Base-by-base conservation (phyloP, 2,329 filamentous ascomycete species). In the Ophiocordyceps camponoti-floridani region DNA sequence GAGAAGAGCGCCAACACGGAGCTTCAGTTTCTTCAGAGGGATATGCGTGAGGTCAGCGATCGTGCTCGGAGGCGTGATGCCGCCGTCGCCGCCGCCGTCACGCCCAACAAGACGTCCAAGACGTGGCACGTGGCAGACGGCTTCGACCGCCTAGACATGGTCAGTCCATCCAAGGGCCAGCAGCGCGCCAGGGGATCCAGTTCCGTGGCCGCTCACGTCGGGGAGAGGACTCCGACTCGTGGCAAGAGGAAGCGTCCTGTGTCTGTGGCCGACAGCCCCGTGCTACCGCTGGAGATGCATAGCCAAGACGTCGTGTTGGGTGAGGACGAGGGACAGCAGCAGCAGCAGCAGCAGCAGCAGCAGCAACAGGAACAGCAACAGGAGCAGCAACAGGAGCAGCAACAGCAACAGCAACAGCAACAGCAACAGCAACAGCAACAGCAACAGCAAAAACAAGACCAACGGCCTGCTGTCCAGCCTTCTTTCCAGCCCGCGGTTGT, bases 11-110 rank as follows among this genome's bases (percentile, higher is more conserved):
- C 75, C 43, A 68, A 75, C 45, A 85, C 79, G 1, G 80, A 85
- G 57, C 72, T 82, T 47, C 71, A 80, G 50, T 91, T 91, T 55
- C 66, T 82, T 27, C 75, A 79, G 54, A 75, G 82, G 49, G 84
- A 89, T 54, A 62, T 84, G 51, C 71, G 69, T 37, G 80, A 85
- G 51, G 78, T 64, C 43, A 62, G 52, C 38, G 70, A 58, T 52
- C 69, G 59, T 51, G 66, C 60, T 44, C 69, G 64, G 50, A 58
- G 73, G 46, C 73, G 66, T 52, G 70, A 68, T 14, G 41, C 44
- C 43, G 53, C 52, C 50, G 50, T 53, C 48, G 46, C 46, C 41
- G 44, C 50, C 5, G 47, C 45, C 26, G 46, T 66, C 1, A 84
- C 82, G 0, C 79, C 79, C 2, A 83, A 70, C 54, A 79, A 75